A percentile compares a stretch with the other conserved stretches of the same genome.
These are phyloP conservation scores for Naganishia cerealis DNA, from an alignment of 1,284 basidiomycete species.

Conservation along the genomic window DNA sequence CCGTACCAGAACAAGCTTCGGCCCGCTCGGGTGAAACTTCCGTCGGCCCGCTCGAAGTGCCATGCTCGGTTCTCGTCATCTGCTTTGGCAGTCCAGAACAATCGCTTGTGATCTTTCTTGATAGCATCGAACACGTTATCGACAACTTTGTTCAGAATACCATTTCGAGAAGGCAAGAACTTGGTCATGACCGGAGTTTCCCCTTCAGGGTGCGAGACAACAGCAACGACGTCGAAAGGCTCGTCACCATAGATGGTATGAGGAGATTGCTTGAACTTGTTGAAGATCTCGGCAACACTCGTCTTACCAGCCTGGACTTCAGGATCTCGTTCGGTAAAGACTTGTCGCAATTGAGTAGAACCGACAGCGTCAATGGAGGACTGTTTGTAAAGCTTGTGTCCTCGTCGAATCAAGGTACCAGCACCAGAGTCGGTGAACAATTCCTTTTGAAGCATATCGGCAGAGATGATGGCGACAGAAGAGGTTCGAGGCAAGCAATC, in stretches of 20 bases:
- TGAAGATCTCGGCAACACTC: conserved; percentile 86
- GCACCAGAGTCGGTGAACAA: conserved; percentile 98
- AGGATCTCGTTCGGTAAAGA: conserved; percentile 90
- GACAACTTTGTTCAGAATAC: conserved; percentile 87
- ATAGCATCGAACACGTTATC: conserved; percentile 97
- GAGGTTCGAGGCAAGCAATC: conserved; percentile 97
- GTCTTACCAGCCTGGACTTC: conserved; percentile 81
- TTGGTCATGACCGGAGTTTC: conserved; percentile 91
- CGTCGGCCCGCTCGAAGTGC: conserved; percentile 98
- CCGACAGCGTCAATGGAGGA: conserved; percentile 78
- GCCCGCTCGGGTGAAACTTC: conserved; percentile 92
- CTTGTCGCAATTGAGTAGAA: conserved; percentile 86
- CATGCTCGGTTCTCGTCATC: conserved; percentile 94
- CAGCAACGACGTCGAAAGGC: conserved; percentile 89
- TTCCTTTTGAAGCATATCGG: conserved; percentile 91
- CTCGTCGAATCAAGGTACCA: conserved; percentile 93
- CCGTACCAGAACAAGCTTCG: conserved; percentile 96
- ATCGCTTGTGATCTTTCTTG: conserved; percentile 87
- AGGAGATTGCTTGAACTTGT: conserved; percentile 73
- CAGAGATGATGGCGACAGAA: conserved; percentile 95
- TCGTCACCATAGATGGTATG: conserved; percentile 98
- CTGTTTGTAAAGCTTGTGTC: conserved; percentile 96
- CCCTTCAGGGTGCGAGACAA: conserved; percentile 86
- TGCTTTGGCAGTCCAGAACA: conserved; percentile 94
- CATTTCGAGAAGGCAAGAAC: conserved; percentile 81